A percentile compares a stretch with the other conserved stretches of the same genome.
phyloP scores from a whole-genome alignment of 495 filamentous ascomycete species.

The Xylaria curta region DNA sequence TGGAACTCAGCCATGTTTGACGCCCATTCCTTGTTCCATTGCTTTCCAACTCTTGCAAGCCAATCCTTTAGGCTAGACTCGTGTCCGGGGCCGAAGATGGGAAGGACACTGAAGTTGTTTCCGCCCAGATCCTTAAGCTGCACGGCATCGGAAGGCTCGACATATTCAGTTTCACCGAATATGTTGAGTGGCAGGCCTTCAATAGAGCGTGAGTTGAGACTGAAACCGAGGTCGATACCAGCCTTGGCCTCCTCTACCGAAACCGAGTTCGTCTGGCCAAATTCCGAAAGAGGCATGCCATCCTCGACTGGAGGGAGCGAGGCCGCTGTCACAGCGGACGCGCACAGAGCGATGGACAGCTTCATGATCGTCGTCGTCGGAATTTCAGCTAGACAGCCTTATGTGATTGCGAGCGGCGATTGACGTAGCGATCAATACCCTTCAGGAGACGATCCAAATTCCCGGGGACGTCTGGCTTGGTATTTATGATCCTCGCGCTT shows the following conservation, averaged over 20 bases:
- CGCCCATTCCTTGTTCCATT: background rate
- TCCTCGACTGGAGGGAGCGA: conserved; percentile 30
- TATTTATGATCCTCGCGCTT: conserved; percentile 27
- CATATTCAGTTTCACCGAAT: conserved; percentile 36
- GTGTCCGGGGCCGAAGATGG: conserved; percentile 32
- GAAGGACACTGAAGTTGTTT: conserved; percentile 38
- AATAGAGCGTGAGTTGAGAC: background rate
- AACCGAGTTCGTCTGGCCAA: conserved; percentile 29
- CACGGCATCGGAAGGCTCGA: conserved; percentile 32
- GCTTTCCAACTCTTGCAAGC: conserved; percentile 7
- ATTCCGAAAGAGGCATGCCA: conserved; percentile 33
- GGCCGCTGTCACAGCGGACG: conserved; percentile 38
- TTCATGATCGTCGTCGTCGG: conserved; percentile 36
- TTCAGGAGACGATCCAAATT: conserved; percentile 14
- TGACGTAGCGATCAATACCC: conserved; percentile 10
- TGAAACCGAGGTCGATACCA: conserved; percentile 13
- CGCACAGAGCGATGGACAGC: conserved; percentile 36
- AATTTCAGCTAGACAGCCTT: conserved; percentile 3
- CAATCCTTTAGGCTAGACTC: conserved; percentile 15
- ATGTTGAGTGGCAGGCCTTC: conserved; percentile 28
- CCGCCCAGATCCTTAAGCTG: conserved; percentile 33
- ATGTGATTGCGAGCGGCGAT: conserved; percentile 7
- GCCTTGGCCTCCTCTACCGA: conserved; percentile 35
- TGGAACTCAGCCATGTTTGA: background rate
- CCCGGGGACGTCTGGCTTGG: conserved; percentile 6